Percentiles rank a stretch among this genome's conserved stretches.
phyloP scores from a whole-genome alignment of 2,329 filamentous ascomycete genomes.

The Aspergillus pseudonomiae region DNA sequence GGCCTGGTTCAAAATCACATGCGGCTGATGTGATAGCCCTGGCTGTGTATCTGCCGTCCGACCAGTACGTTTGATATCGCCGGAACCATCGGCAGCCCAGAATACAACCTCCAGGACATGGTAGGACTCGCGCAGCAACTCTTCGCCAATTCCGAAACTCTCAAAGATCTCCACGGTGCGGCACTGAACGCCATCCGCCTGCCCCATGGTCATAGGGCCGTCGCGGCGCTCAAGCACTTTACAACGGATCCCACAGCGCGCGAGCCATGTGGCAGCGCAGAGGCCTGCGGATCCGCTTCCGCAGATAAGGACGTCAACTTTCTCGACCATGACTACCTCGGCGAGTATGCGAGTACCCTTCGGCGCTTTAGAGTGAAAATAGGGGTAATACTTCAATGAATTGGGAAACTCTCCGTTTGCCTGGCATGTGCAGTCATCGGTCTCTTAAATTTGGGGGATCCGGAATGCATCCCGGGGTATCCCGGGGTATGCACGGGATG shows the following conservation, averaged over 20 bases:
- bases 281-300: conserved; percentile 66
- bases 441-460: conserved; percentile 14
- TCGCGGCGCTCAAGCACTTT: conserved; percentile 60
- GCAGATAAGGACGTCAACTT: conserved; percentile 60
- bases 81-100: conserved; percentile 48
- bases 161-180: conserved; percentile 66
- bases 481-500: conserved; percentile 9
- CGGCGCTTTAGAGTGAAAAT: background rate
- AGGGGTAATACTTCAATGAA: background rate
- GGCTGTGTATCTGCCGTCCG: conserved; percentile 58
- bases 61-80: conserved; percentile 51
- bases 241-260: conserved; percentile 59
- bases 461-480: conserved; percentile 21
- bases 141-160: conserved; percentile 59
- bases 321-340: conserved; percentile 18
- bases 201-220: conserved; percentile 60
- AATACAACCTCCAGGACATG: conserved; percentile 63
- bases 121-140: conserved; percentile 59
- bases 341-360: background rate
- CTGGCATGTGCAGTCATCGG: background rate
- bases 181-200: conserved; percentile 66
- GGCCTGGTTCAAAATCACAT: conserved; percentile 62
- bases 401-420: conserved; percentile 17
- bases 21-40: conserved; percentile 57
- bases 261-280: conserved; percentile 63